phyloP scores from a whole-genome alignment of 495 filamentous ascomycete species.

The Achaetomiella virescens region DNA sequence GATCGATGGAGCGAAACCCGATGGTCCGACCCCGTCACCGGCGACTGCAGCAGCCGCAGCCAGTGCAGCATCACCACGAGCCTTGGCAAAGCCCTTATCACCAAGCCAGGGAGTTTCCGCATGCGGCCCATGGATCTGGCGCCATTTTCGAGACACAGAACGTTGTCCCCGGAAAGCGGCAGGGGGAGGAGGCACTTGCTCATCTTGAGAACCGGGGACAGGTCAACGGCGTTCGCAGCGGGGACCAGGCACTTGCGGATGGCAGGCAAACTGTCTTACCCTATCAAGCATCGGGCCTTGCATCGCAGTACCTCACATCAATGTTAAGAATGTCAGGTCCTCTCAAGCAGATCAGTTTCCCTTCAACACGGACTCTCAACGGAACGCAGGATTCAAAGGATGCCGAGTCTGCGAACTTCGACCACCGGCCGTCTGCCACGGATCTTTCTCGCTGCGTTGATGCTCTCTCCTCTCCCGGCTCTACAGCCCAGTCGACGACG shows the following conservation, averaged over 20 bases:
- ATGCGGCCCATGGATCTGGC: too few relatives aligned
- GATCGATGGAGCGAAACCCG: background rate
- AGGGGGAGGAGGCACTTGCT: background rate
- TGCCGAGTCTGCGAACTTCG: background rate
- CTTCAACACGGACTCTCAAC: slow-evolving; percentile 5
- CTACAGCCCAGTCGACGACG: slow-evolving; percentile 37
- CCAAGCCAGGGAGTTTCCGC: too few relatives aligned
- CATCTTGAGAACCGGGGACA: background rate
- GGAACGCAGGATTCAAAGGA: slow-evolving; percentile 5
- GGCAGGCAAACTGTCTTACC: background rate
- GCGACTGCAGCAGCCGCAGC: background rate
- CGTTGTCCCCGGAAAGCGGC: background rate
- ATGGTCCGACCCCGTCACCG: background rate
- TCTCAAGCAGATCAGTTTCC: background rate
- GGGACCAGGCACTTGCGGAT: background rate
- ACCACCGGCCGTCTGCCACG: slow-evolving; percentile 8
- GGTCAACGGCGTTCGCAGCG: background rate
- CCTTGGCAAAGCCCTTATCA: background rate
- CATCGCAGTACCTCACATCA: slow-evolving; percentile 1
- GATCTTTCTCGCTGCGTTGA: slow-evolving; percentile 28
- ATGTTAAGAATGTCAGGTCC: too few relatives aligned
- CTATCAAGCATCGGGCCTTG: background rate
- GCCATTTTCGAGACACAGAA: background rate
- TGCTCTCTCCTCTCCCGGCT: slow-evolving; percentile 38
- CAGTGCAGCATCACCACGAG: background rate